Conservation (phyloP, 2,329 filamentous ascomycete species). For the Ceratocystis eucalypticola region DNA sequence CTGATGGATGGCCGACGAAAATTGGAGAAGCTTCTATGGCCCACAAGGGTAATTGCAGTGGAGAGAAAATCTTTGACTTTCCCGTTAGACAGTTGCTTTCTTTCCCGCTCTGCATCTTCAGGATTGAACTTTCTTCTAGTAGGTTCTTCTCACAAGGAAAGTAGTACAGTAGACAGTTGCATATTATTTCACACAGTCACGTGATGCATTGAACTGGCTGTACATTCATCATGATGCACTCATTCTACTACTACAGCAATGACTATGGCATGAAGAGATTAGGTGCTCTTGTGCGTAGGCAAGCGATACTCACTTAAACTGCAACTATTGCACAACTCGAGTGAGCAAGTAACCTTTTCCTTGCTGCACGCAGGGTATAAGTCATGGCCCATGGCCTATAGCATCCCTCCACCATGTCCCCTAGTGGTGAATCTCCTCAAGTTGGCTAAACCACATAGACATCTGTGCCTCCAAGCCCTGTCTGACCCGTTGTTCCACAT, state of each 20-base stretch:
- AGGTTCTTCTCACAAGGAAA: not conserved
- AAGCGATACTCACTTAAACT: no score
- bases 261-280: no score
- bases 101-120: not conserved
- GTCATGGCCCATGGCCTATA: not conserved
- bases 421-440: not conserved
- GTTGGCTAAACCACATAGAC: not conserved
- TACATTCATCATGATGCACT: not conserved
- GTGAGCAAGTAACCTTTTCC: not conserved
- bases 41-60: conserved; percentile 1
- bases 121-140: not conserved
- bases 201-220: not conserved
- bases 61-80: not conserved
- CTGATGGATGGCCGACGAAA: conserved; percentile 15
- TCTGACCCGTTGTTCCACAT: not conserved
- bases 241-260: no score
- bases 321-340: not conserved
- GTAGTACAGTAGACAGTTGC: not conserved
- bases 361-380: not conserved
- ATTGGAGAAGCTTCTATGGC: conserved; percentile 22
- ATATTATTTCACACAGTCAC: not conserved
- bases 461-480: not conserved
- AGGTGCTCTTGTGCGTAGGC: no score
- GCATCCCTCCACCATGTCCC: not conserved
- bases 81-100: not conserved